Conservation (phyloP, 768 basidiomycete genomes). For the Crucibulum laeve region DNA sequence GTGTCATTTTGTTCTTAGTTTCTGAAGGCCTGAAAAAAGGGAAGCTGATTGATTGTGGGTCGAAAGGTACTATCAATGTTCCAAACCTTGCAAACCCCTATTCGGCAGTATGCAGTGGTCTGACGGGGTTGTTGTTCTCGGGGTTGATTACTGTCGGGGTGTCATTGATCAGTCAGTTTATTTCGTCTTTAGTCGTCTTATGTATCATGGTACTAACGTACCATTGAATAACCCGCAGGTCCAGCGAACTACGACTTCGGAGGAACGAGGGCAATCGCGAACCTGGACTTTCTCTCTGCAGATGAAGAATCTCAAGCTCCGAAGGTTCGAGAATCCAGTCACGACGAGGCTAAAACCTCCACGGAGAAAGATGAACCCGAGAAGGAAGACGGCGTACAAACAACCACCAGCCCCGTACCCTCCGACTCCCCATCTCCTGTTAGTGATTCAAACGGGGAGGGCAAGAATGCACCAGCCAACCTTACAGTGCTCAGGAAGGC, state of each 20-base stretch:
- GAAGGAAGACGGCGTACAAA: neutral
- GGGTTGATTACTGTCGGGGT: slow-evolving; percentile 28
- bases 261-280: slow-evolving; percentile 27
- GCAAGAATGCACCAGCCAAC: slow-evolving; percentile 5
- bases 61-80: slow-evolving; percentile 28
- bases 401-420: neutral
- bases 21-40: neutral
- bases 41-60: neutral
- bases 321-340: neutral
- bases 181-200: slow-evolving; percentile 3
- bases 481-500: slow-evolving; percentile 17
- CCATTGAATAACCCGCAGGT: slow-evolving; percentile 11
- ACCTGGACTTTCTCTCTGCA: slow-evolving; percentile 16
- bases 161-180: slow-evolving; percentile 25
- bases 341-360: neutral
- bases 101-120: slow-evolving; percentile 33
- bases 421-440: too few species aligned
- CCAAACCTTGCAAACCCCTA: slow-evolving; percentile 32
- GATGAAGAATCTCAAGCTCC: slow-evolving; percentile 8
- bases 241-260: slow-evolving; percentile 34
- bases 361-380: slow-evolving; percentile 1
- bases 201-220: neutral
- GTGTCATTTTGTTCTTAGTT: slow-evolving; percentile 1
- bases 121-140: slow-evolving; percentile 32
- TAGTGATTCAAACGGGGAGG: neutral